Evolutionary conservation across 768 basidiomycete species (phyloP), one percentile per base, ranked within the genome.

Genomic region (Phanerochaete carnosa): DNA sequence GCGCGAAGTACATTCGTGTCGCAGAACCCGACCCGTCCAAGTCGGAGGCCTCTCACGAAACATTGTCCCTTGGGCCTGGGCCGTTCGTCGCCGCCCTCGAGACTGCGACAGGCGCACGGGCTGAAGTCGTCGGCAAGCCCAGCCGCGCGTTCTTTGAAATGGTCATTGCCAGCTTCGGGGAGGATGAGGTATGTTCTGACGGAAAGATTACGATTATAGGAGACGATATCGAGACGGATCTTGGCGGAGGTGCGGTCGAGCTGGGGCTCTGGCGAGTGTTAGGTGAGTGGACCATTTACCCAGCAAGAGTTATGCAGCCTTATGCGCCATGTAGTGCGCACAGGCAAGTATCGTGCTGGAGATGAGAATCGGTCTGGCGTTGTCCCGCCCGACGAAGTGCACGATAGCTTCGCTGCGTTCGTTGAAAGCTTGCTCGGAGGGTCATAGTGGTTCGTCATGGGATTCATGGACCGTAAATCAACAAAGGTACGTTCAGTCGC

Each of bases 1-100:
- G 79, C 52, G 79, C 82, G 2, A 79, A 78, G 57, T 87, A 81
- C 71, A 69, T 86, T 28, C 70, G 76, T 26, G 71, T 71, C 22
- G 65, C 75, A 4, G 77, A 11, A 5, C 32, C 16, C n/a, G 26
- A 28, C n/a, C n/a, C 59, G 8, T 52, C 58, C 22, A 22, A 32
- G 8, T 43, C 50, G 15, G 15, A 82, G 23, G 54, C 11, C 33
- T 23, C 39, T 6, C 9, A 49, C 30, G 82, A 77, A 0, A 72
- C 72, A 0, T 76, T 89, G 7, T 86, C 85, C 3, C 75, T 90
- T 13, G 89, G 89, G 1, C 86, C 87, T 0, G 88, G 89, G 0
- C 86, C 88, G 2, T 91, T 90, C 65, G 81, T 90, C 19, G 70
- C 76, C 1, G 87, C 84, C 0, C 76, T 90, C 15, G 87, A 90